Conservation (phyloP, 768 basidiomycete genomes). For the Russula olivacea region DNA sequence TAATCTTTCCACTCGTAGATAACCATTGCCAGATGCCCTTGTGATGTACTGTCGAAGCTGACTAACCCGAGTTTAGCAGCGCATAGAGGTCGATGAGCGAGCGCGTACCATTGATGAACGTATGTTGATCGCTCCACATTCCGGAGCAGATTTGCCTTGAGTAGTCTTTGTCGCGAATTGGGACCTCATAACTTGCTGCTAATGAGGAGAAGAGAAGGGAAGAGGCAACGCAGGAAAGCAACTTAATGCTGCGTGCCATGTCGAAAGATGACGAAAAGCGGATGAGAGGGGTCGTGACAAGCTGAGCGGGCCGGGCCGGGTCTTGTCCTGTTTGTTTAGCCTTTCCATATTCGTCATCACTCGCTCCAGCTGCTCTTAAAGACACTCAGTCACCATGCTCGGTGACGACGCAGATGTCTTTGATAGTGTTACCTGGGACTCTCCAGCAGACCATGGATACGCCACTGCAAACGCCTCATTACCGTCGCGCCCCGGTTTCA, state of each 20-base stretch:
- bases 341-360: not conserved
- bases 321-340: not conserved
- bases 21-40: constrained; percentile 88
- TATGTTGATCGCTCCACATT: constrained; percentile 79
- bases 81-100: constrained; percentile 12
- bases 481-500: constrained; percentile 67
- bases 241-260: constrained; percentile 20
- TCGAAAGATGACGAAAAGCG: not conserved
- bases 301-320: constrained; percentile 1
- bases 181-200: constrained; percentile 50
- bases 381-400: constrained; percentile 48
- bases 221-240: constrained; percentile 24
- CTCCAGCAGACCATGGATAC: constrained; percentile 52
- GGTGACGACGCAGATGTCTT: constrained; percentile 79
- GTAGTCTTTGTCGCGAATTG: constrained; percentile 71
- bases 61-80: constrained; percentile 40
- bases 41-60: constrained; percentile 68
- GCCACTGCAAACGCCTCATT: constrained; percentile 36
- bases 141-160: constrained; percentile 90
- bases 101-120: constrained; percentile 75
- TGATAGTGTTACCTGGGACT: constrained; percentile 89
- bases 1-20: constrained; percentile 95
- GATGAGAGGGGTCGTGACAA: constrained; percentile 12
- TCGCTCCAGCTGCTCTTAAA: not conserved
- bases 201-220: constrained; percentile 23